Base-by-base conservation (phyloP, 2,329 filamentous ascomycete genomes). In the Exophiala sideris region DNA sequence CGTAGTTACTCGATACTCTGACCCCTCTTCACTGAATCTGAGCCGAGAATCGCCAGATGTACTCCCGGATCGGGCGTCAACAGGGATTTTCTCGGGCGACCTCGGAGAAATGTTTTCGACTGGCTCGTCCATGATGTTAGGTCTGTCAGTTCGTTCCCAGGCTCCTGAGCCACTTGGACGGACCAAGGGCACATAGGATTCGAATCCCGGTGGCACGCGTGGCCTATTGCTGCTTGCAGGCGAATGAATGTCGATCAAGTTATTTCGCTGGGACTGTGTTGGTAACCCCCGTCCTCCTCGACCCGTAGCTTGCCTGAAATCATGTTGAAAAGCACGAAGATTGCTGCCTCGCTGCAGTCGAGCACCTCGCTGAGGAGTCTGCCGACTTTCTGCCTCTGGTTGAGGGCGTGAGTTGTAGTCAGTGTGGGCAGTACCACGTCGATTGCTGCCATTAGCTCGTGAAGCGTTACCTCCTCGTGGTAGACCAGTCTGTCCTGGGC, bases 11-110 rank as follows among this genome's bases (percentile, higher is more conserved):
- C 42, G 20, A 34, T 54, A 58, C 12, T 55, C 53, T 29, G 53
- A 33, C 10, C 53, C 56, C 21, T 48, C 56, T 14, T 59, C 45
- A 24, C 52, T 59, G 18, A 53, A 59, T 41, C 42, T 51, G 11
- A 55, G 36, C 6, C 45, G 41, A 16, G 48, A 18, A 12, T 34
- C 20, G 39, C 39, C 29, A 32, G 56, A 51, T 5, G 24, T 42
- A 10, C 24, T 29, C 5, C 3, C 24, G 7, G 24, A 29, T 29
- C 41, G 41, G 9, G 18, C 29, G n/a, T n/a, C 21, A 20, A 44
- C 3, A 5, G 18, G n/a, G 20, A n/a, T 18, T 2, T n/a, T 24
- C 29, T 29, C 41, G 29, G 20, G 11, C 2, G 35, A 32, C 20
- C 3, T 29, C 41, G 29, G 3, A 3, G 41, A 24, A 45, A 4